A percentile compares a stretch with the other conserved stretches of the same genome.
These are phyloP conservation scores for Hyphodiscus hymeniophilus DNA, from an alignment of 495 filamentous ascomycete species.

Conservation along the genomic window DNA sequence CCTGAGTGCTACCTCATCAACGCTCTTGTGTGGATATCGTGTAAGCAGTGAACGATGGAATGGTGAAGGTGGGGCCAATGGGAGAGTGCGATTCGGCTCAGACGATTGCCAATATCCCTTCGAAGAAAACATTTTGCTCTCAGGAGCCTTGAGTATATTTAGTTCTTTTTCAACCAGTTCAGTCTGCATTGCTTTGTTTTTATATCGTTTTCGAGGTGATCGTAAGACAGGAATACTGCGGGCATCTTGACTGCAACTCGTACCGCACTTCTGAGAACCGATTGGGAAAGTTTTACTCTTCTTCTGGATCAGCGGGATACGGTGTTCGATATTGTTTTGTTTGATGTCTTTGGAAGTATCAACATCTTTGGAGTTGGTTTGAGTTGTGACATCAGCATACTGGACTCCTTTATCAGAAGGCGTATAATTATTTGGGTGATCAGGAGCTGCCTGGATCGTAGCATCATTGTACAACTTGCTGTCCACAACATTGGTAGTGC, in stretches of 20 bases:
- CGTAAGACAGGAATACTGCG: too few species aligned
- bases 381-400: too few species aligned
- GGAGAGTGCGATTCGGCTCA: constrained; percentile 1
- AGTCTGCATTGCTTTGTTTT: not conserved
- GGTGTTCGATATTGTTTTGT: too few species aligned
- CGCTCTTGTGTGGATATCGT: not conserved
- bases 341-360: too few species aligned
- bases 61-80: not conserved
- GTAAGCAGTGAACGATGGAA: not conserved
- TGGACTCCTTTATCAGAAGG: too few species aligned
- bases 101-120: not conserved
- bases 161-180: not conserved
- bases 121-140: not conserved
- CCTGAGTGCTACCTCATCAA: not conserved
- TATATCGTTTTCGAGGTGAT: too few species aligned
- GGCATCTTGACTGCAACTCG: not conserved
- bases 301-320: not conserved
- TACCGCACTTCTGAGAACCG: constrained; percentile 1
- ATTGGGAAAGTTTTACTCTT: constrained; percentile 6
- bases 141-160: not conserved
- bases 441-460: too few species aligned
- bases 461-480: too few species aligned
- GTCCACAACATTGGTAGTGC: too few species aligned
- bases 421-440: too few species aligned
- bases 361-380: too few species aligned